Conservation (phyloP, 306 rosid genomes). For the Cercis canadensis region DNA sequence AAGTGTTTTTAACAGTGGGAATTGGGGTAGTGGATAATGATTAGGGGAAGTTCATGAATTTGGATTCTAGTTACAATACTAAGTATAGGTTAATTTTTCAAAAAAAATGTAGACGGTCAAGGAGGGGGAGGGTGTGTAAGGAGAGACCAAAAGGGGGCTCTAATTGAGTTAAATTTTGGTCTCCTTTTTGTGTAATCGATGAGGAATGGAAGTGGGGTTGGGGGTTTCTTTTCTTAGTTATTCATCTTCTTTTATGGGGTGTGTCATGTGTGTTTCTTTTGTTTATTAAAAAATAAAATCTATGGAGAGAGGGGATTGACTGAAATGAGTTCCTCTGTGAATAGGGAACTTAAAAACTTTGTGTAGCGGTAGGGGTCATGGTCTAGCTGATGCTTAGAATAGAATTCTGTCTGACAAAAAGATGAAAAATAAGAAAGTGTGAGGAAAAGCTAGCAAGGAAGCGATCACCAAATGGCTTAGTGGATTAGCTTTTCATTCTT, state of each 20-base stretch:
- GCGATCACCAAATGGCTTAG: conserved; percentile 58
- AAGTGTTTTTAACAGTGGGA: conserved; percentile 61
- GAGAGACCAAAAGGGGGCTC: conserved; percentile 1
- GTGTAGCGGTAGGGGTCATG: conserved; percentile 36
- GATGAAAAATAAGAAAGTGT: conserved; percentile 55
- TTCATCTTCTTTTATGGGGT: conserved; percentile 30
- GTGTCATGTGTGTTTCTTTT: background rate
- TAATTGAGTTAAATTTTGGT: conserved; percentile 30
- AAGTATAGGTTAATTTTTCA: conserved; percentile 28
- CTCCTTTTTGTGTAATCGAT: conserved; percentile 54
- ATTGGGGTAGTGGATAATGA: conserved; percentile 32
- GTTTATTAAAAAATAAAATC: conserved; percentile 11
- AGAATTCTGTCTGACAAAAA: conserved; percentile 72
- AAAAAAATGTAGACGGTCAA: conserved; percentile 7
- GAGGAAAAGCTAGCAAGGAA: conserved; percentile 66
- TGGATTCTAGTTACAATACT: conserved; percentile 40
- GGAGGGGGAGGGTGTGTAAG: conserved; percentile 15
- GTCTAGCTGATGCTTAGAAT: conserved; percentile 58
- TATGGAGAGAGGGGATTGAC: conserved; percentile 30
- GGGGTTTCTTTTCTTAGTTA: conserved; percentile 43
- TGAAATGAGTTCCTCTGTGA: conserved; percentile 31
- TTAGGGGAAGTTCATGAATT: conserved; percentile 30
- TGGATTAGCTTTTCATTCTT: conserved; percentile 77
- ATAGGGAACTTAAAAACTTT: conserved; percentile 14
- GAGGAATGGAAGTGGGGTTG: conserved; percentile 53